Evolutionary conservation across 1,139 yeast genomes (phyloP).

Genomic region (Kodamaea sp.): DNA sequence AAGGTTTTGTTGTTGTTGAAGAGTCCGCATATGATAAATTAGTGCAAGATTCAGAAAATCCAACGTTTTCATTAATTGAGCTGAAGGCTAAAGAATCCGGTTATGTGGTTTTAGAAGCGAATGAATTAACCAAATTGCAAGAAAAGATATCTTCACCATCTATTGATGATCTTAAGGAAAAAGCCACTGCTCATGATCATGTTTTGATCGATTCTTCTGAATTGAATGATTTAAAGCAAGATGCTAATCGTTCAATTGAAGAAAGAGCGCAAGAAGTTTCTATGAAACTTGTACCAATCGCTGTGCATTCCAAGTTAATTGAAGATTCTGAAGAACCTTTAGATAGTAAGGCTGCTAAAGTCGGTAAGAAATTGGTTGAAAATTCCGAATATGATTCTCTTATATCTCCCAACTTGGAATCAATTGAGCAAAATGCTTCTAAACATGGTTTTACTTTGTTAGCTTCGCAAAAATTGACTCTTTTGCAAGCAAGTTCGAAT

Average conservation of each 20-base stretch:
- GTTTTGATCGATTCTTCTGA: constrained; percentile 14
- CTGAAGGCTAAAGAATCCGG: constrained; percentile 11
- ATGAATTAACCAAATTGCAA: constrained; percentile 16
- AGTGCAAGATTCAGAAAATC: constrained; percentile 4
- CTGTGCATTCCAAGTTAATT: constrained; percentile 11
- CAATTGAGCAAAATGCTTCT: constrained; percentile 14
- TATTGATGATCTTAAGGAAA: constrained; percentile 9
- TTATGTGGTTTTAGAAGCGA: constrained; percentile 16
- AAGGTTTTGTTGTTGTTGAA: constrained; percentile 9
- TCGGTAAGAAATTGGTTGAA: constrained; percentile 12
- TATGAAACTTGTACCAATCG: constrained; percentile 15
- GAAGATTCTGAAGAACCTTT: constrained; percentile 16
- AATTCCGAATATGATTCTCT: constrained; percentile 8
- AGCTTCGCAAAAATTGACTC: constrained; percentile 11
- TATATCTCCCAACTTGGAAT: constrained; percentile 3
- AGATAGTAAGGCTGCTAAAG: constrained; percentile 18
- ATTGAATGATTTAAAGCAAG: constrained; percentile 11
- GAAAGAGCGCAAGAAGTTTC: constrained; percentile 14
- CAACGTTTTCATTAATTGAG: background rate
- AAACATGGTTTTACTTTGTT: constrained; percentile 17
- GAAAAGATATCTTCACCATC: constrained; percentile 6
- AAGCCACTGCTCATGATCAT: constrained; percentile 12
- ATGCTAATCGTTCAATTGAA: constrained; percentile 12
- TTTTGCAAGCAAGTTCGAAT: constrained; percentile 9
- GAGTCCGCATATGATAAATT: constrained; percentile 1